These are phyloP conservation scores for Penicillium pulvis DNA, from an alignment of 495 filamentous ascomycete genomes.

Conservation along the genomic window DNA sequence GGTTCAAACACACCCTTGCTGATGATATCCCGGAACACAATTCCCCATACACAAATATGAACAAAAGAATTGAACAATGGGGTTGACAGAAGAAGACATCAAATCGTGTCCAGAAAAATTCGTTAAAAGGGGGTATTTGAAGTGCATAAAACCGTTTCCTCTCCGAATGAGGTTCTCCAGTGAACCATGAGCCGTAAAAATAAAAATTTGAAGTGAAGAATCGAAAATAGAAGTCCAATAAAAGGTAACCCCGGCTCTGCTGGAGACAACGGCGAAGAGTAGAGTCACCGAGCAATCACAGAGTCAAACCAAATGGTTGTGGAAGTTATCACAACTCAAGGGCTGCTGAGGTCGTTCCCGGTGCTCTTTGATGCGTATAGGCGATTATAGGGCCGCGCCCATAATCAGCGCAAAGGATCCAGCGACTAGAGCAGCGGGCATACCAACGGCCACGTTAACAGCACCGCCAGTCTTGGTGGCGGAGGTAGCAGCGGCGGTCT, in stretches of 20 bases:
- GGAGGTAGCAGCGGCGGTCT: conserved; percentile 27
- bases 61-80: conserved; percentile 27
- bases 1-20: background rate
- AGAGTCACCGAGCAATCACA: conserved; percentile 2
- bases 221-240: conserved; percentile 19
- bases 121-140: conserved; percentile 40
- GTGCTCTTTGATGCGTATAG: background rate
- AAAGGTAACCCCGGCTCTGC: conserved; percentile 26
- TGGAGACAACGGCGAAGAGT: conserved; percentile 28
- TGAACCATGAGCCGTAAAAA: conserved; percentile 28
- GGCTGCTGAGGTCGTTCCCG: background rate
- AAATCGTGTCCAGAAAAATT: conserved; percentile 37
- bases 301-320: background rate
- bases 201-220: conserved; percentile 20
- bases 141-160: conserved; percentile 33
- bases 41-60: conserved; percentile 22
- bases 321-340: background rate
- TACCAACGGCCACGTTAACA: conserved; percentile 26
- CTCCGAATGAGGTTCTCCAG: conserved; percentile 26
- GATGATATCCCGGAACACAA: background rate
- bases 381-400: conserved; percentile 36
- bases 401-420: conserved; percentile 44
- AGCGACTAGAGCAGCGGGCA: conserved; percentile 39
- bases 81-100: conserved; percentile 25
- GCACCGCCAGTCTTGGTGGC: conserved; percentile 26